Base-by-base conservation (phyloP, 768 basidiomycete genomes). In the Auriscalpium vulgare region DNA sequence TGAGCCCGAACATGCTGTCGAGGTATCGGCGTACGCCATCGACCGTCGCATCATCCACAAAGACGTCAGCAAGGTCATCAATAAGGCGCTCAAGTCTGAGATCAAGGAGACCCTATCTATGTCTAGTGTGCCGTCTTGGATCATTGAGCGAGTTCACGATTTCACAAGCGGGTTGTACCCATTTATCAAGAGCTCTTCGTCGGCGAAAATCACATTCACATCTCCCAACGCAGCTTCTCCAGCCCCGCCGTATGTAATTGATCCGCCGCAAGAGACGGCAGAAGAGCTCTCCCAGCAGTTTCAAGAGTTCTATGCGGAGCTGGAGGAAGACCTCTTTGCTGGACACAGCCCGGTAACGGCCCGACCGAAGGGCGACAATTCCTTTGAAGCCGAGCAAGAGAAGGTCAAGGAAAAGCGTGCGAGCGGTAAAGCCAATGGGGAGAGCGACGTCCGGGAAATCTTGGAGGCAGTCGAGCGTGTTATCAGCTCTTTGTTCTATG, bases 401-500 rank as follows among this genome's bases (percentile, higher is more conserved):
- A 60, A 56, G 51, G 47, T 34, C 11, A 55, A 58, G 36, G 56
- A 61, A 40, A 43, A 54, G 47, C 46, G 43, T 40, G 59, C 43
- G 47, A 50, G 64, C 59, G 70, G 63, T 47, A 69, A 68, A 67
- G 63, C 58, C 45, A 72, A 66, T 40, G 64, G 65, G 46, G 29
- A 29, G 29, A 29, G 29, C 29, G 62, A 61, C 10, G 77, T 87
- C 50, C 76, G 77, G 23, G 78, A 80, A 36, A 73, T 87, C 19
- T 75, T 94, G 60, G 91, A 92, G 44, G 71, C 72, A 8, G 81
- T 95, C 8, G 95, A 98, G 68, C 74, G 78, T 7, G 72, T 83
- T 2, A 66, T 97, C 11, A 88, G 85, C 51, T 74, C 75, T 3
- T 62, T 88, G 10, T 87, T 95, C 61, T 97, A 97, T 67, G 95